These are phyloP conservation scores for Ogataea dorogensis DNA, from an alignment of 805 yeast genomes.

Conservation along the genomic window DNA sequence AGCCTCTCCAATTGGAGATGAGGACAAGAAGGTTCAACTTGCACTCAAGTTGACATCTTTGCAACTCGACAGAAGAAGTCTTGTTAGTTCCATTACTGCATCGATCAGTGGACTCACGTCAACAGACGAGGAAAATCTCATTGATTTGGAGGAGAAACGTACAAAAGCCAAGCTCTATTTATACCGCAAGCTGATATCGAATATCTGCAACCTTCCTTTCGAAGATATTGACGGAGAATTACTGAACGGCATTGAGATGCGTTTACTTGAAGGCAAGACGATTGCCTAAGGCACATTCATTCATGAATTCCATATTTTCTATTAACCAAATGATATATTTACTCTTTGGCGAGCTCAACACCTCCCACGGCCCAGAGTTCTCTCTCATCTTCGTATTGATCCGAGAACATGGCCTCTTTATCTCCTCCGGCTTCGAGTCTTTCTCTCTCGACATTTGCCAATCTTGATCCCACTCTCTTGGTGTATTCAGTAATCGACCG, in stretches of 20 bases:
- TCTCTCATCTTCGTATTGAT: slow-evolving; percentile 77
- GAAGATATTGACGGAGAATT: slow-evolving; percentile 78
- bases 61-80: slow-evolving; percentile 41
- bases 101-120: slow-evolving; percentile 21
- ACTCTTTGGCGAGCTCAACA: slow-evolving; percentile 43
- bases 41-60: slow-evolving; percentile 38
- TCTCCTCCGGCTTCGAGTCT: slow-evolving; percentile 90
- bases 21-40: slow-evolving; percentile 23
- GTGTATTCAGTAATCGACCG: slow-evolving; percentile 88
- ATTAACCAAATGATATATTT: neutral
- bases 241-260: slow-evolving; percentile 71
- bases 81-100: slow-evolving; percentile 30
- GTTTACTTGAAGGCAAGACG: slow-evolving; percentile 26
- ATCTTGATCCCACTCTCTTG: slow-evolving; percentile 82
- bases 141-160: slow-evolving; percentile 17
- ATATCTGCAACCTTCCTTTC: slow-evolving; percentile 71
- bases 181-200: slow-evolving; percentile 69
- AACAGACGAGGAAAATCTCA: slow-evolving; percentile 14
- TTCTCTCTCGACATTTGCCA: slow-evolving; percentile 85
- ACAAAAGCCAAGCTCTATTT: slow-evolving; percentile 44
- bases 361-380: slow-evolving; percentile 91
- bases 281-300: slow-evolving; percentile 3
- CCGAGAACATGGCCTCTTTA: slow-evolving; percentile 78
- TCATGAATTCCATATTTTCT: neutral
- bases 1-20: slow-evolving; percentile 11